Conservation (phyloP, 2,329 filamentous ascomycete species). For the Aspergillus latus region DNA sequence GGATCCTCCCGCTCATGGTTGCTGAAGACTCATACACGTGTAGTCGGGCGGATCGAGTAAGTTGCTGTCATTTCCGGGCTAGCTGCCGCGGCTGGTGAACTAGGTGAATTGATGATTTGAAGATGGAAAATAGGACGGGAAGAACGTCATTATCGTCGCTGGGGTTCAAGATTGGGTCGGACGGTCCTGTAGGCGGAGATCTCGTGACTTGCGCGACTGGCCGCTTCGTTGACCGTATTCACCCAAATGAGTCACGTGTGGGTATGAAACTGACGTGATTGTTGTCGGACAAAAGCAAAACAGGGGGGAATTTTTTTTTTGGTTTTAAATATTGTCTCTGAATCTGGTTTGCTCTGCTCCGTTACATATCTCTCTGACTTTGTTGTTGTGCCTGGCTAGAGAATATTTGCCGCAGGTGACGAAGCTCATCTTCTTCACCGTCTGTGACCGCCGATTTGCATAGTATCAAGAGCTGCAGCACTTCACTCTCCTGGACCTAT, state of each 20-base stretch:
- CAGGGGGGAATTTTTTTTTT: conserved; percentile 1
- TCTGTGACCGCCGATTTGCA: conserved; percentile 8
- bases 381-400: neutral
- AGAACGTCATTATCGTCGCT: conserved; percentile 9
- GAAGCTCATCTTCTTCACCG: conserved; percentile 4
- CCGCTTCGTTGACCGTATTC: conserved; percentile 31
- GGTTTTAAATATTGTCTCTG: neutral
- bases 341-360: neutral
- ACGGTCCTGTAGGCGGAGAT: conserved; percentile 6
- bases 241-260: conserved; percentile 33
- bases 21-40: conserved; percentile 39
- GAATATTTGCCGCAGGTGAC: neutral
- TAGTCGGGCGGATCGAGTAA: conserved; percentile 9
- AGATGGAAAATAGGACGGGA: conserved; percentile 2
- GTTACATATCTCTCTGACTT: neutral
- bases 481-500: neutral
- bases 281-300: conserved; percentile 10
- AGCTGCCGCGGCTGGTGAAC: conserved; percentile 13
- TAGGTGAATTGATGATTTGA: conserved; percentile 8
- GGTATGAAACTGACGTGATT: conserved; percentile 13
- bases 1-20: conserved; percentile 70
- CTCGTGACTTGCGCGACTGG: conserved; percentile 36
- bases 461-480: neutral
- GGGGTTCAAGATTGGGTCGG: neutral
- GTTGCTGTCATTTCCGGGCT: conserved; percentile 25